Evolutionary conservation across 805 yeast species (phyloP), one percentile per base, ranked within the genome.

Genomic region (Suhomyces sp.): DNA sequence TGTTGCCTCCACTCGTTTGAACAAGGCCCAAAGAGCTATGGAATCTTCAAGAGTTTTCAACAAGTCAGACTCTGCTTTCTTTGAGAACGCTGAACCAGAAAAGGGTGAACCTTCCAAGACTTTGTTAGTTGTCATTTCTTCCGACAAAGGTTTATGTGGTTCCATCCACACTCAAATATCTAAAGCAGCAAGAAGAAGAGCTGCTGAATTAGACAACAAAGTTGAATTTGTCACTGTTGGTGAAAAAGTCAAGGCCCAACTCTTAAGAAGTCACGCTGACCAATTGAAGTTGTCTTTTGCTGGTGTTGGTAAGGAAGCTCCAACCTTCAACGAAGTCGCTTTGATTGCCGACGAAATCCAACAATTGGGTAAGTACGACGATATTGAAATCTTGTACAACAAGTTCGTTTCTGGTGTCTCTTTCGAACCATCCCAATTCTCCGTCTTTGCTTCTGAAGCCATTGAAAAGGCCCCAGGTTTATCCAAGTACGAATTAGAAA

Each of bases 121-220:
- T 60, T 83, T 94, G 69, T 76, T 93, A 63, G 80, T 93, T 68
- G 97, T 92, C 54, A 84, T 91, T 59, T 87, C 98, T 47, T 90
- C 97, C 55, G 99, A 94, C 80, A 94, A 94, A 81, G 99, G 99
- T 71, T 84, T 94, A 67, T 94, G 99, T 84, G 99, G 99, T 66
- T 92, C 98, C 47, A 90, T 94, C 70, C 99, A 94, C 80, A 85
- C 99, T 50, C 96, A 90, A 78, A 78, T 93, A 65, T 88, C 97
- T 64, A 91, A 93, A 78, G 84, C 88, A 58, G 88, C 96, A 57
- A 90, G 96, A 78, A 69, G 62, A 59, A 83, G 85, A 76, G 68
- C 86, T 53, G 77, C 67, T 33, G 87, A 81, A 65, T 72, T 80
- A 65, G 84, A 88, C 61, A 81, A 81, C 57, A 83, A 87, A 56